These are phyloP conservation scores for Amylocarpus encephaloides DNA, from an alignment of 2,329 filamentous ascomycete species.

Conservation along the genomic window DNA sequence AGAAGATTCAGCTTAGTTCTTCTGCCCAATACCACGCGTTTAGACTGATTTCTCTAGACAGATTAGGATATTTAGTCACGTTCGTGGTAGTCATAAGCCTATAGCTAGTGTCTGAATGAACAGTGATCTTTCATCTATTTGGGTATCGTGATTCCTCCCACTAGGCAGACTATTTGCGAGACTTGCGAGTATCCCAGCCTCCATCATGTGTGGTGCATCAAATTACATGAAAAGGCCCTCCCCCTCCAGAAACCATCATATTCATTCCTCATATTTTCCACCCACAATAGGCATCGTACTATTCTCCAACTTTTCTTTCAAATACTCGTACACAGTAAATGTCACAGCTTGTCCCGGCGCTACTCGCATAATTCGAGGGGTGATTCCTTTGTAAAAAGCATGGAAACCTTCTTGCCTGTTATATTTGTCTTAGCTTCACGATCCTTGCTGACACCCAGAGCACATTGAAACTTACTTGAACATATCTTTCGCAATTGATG, in stretches of 20 bases:
- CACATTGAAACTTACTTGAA: conserved; percentile 53
- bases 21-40: too few relatives aligned
- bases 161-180: too few relatives aligned
- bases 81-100: too few relatives aligned
- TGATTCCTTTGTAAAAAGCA: conserved; percentile 99
- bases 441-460: not conserved
- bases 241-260: not conserved
- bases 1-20: too few relatives aligned
- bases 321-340: conserved; percentile 70
- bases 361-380: conserved; percentile 92
- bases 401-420: conserved; percentile 80
- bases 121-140: too few relatives aligned
- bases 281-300: conserved; percentile 52
- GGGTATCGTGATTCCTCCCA: too few relatives aligned
- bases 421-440: conserved; percentile 3
- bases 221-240: too few relatives aligned
- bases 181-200: too few relatives aligned
- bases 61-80: too few relatives aligned
- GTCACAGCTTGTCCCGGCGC: conserved; percentile 85
- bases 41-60: too few relatives aligned
- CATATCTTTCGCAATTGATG: conserved; percentile 73
- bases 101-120: too few relatives aligned
- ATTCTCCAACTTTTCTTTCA: conserved; percentile 66
- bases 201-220: too few relatives aligned
- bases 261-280: conserved; percentile 61